Conservation (phyloP, 495 filamentous ascomycete species). For the Annulohypoxylon nitens region DNA sequence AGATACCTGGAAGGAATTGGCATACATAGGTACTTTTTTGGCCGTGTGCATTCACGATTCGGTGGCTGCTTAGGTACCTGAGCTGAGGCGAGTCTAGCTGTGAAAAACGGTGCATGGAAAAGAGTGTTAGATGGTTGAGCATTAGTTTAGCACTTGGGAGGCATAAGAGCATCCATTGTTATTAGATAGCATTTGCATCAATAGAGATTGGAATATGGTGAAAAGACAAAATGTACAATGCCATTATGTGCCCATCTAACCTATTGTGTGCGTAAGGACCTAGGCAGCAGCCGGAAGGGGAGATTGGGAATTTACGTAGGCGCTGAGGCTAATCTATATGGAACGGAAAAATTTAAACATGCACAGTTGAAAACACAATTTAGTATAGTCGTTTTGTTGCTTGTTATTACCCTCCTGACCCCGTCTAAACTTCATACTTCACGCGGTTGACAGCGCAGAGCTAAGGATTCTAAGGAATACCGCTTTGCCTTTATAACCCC, state of each 20-base stretch:
- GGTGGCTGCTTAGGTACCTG: background rate
- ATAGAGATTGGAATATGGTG: background rate
- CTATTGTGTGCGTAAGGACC: background rate
- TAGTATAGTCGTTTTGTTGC: constrained; percentile 29
- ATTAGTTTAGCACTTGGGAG: background rate
- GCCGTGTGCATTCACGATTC: constrained; percentile 20
- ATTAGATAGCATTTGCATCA: background rate
- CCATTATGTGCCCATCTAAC: background rate
- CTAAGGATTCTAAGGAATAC: constrained; percentile 33
- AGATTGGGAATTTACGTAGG: background rate
- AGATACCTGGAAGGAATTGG: background rate
- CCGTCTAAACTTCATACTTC: constrained; percentile 39
- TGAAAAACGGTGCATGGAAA: background rate
- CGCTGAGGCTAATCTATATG: background rate
- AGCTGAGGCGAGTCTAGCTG: background rate
- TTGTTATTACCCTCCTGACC: constrained; percentile 50
- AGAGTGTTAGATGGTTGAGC: background rate
- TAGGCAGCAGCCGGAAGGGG: background rate
- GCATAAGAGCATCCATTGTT: background rate
- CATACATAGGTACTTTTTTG: background rate
- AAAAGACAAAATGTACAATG: background rate
- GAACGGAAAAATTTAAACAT: background rate
- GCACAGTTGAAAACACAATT: background rate
- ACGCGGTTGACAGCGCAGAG: constrained; percentile 41
- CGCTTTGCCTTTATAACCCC: constrained; percentile 7